phyloP scores from a whole-genome alignment of 2,329 filamentous ascomycete species.

The Ampelomyces quisqualis region DNA sequence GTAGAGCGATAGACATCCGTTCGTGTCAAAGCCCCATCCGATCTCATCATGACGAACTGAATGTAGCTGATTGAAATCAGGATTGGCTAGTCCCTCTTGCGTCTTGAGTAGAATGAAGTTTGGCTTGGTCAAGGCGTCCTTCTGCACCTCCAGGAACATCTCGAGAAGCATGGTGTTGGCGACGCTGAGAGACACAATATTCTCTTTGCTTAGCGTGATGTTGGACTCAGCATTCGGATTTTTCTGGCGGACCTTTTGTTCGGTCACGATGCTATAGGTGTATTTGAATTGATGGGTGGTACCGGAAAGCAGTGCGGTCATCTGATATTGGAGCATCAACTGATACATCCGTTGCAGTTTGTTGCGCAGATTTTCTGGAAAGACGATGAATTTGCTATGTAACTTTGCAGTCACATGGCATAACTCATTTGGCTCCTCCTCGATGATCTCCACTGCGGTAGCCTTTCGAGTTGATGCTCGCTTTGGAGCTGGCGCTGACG shows the following conservation, averaged over 20 bases:
- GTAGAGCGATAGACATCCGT: constrained; percentile 6
- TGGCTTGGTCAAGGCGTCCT: background rate
- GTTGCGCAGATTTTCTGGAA: background rate
- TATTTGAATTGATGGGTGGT: too few relatives aligned
- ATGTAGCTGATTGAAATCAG: background rate
- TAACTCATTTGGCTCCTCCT: too few relatives aligned
- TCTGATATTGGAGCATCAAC: too few relatives aligned
- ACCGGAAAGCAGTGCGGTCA: too few relatives aligned
- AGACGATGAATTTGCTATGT: constrained; percentile 1
- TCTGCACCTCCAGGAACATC: background rate
- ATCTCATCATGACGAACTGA: constrained; percentile 7
- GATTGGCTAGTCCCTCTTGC: background rate
- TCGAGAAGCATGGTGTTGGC: constrained; percentile 1
- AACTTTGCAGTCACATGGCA: too few relatives aligned
- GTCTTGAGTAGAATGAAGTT: background rate
- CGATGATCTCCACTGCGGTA: too few relatives aligned
- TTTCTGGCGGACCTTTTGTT: background rate
- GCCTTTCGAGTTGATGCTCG: too few relatives aligned
- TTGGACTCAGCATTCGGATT: background rate
- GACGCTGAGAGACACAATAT: background rate
- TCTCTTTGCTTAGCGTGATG: background rate
- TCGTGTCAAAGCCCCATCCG: constrained; percentile 9
- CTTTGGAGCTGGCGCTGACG: too few relatives aligned
- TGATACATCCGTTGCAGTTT: background rate
- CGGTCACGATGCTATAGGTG: background rate